These are phyloP conservation scores for Aspergillus sparsus DNA, from an alignment of 495 filamentous ascomycete genomes.

Conservation along the genomic window DNA sequence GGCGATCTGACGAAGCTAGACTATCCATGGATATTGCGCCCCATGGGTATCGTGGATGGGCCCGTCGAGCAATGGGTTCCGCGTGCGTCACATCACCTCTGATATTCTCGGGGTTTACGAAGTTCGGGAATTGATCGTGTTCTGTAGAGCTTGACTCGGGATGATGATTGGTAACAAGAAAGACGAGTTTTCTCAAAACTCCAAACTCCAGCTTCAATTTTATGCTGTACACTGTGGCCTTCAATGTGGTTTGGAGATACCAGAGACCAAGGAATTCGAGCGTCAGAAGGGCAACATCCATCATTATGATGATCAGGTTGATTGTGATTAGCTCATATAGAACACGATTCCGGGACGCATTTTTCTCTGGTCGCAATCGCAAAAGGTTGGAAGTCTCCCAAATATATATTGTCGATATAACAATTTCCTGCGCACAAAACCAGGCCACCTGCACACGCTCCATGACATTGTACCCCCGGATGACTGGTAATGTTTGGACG, in stretches of 20 bases:
- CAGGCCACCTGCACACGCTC: slow-evolving; percentile 60
- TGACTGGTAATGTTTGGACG: slow-evolving; percentile 28
- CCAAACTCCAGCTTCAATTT: slow-evolving; percentile 66
- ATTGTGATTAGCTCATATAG: slow-evolving; percentile 59
- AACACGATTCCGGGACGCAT: slow-evolving; percentile 39
- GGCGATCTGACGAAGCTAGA: slow-evolving; percentile 31
- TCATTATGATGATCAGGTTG: slow-evolving; percentile 53
- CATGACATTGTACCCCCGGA: slow-evolving; percentile 53
- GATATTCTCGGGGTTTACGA: slow-evolving; percentile 42
- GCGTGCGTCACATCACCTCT: slow-evolving; percentile 43
- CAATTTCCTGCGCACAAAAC: slow-evolving; percentile 60
- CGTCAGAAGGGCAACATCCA: slow-evolving; percentile 57
- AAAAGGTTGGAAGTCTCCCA: slow-evolving; percentile 51
- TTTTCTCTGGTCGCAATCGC: slow-evolving; percentile 41
- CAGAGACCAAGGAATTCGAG: slow-evolving; percentile 57
- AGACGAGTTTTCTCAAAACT: slow-evolving; percentile 50
- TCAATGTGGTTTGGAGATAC: slow-evolving; percentile 55
- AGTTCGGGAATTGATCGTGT: slow-evolving; percentile 39
- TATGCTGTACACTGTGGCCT: slow-evolving; percentile 60
- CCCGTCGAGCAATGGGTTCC: slow-evolving; percentile 23
- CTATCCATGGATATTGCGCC: slow-evolving; percentile 39
- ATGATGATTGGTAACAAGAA: slow-evolving; percentile 33
- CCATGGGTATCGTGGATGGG: slow-evolving; percentile 25
- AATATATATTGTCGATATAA: slow-evolving; percentile 61
- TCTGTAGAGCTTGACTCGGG: slow-evolving; percentile 40